These are phyloP conservation scores for Aquilaria sinensis DNA, from an alignment of 345 rosid genomes.

Conservation along the genomic window DNA sequence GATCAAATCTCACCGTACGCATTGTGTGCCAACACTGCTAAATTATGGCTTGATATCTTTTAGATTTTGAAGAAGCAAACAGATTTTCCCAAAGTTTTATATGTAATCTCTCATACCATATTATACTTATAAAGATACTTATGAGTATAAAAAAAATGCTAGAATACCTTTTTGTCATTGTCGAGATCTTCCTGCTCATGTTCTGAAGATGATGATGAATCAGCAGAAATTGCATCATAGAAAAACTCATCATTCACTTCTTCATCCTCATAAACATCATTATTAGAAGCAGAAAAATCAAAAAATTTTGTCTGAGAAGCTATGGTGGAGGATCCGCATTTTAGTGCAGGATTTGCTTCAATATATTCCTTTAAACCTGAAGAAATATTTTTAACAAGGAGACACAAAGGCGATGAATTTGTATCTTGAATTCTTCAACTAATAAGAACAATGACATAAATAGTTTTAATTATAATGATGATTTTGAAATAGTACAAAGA, in stretches of 20 bases:
- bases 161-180: conserved; percentile 35
- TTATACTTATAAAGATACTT: no score
- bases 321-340: conserved; percentile 39
- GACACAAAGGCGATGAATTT: neutral
- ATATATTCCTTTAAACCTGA: conserved; percentile 92
- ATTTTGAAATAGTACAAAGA: no score
- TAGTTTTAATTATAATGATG: no score
- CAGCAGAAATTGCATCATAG: conserved; percentile 78
- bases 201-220: conserved; percentile 57
- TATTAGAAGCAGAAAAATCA: conserved; percentile 31
- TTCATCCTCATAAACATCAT: conserved; percentile 50
- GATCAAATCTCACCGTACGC: no score
- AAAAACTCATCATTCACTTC: conserved; percentile 66
- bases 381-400: conserved; percentile 14
- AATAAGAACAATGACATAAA: no score
- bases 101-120: no score
- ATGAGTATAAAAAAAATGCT: conserved; percentile 11
- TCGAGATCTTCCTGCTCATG: conserved; percentile 63
- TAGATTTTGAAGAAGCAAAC: no score
- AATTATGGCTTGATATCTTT: no score
- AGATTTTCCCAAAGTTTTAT: no score
- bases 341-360: conserved; percentile 84
- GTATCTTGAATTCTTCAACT: no score
- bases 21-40: no score
- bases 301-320: conserved; percentile 48